Evolutionary conservation across 495 filamentous ascomycete genomes (phyloP).

Genomic region (Sordaria brevicollis): DNA sequence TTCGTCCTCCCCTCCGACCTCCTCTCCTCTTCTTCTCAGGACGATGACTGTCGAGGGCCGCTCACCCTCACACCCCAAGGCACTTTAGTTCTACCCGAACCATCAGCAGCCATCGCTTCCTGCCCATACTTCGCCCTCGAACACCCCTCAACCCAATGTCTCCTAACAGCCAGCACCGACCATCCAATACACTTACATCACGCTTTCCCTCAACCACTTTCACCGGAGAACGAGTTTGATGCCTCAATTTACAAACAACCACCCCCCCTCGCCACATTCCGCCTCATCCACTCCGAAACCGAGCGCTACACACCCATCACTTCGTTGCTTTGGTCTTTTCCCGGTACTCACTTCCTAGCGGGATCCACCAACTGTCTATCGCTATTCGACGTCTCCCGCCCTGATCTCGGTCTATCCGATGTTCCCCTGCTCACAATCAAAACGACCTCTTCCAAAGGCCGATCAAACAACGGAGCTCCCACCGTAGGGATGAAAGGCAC

Average conservation of each 20-base stretch:
- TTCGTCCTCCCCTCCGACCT: constrained; percentile 68
- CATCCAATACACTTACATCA: constrained; percentile 66
- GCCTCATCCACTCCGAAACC: constrained; percentile 59
- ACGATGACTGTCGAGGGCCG: too few relatives aligned
- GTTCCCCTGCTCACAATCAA: constrained; percentile 49
- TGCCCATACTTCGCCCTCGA: constrained; percentile 65
- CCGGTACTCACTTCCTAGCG: constrained; percentile 55
- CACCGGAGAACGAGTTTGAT: background rate
- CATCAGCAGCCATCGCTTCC: constrained; percentile 58
- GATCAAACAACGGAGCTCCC: constrained; percentile 44
- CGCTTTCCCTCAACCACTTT: constrained; percentile 11
- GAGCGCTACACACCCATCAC: constrained; percentile 70
- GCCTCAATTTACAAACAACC: constrained; percentile 21
- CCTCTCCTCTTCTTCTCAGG: too few relatives aligned
- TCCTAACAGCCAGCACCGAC: constrained; percentile 56
- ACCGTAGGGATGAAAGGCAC: constrained; percentile 74
- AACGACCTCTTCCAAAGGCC: constrained; percentile 65
- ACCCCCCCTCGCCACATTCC: constrained; percentile 50
- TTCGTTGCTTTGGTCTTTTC: constrained; percentile 57
- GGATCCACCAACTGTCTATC: constrained; percentile 65
- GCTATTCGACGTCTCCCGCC: constrained; percentile 64
- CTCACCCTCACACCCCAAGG: constrained; percentile 51
- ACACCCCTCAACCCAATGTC: constrained; percentile 53
- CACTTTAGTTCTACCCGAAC: constrained; percentile 47
- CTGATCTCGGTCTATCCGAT: constrained; percentile 30